phyloP scores from a whole-genome alignment of 768 basidiomycete genomes.

The Leucosporidium scottii region DNA sequence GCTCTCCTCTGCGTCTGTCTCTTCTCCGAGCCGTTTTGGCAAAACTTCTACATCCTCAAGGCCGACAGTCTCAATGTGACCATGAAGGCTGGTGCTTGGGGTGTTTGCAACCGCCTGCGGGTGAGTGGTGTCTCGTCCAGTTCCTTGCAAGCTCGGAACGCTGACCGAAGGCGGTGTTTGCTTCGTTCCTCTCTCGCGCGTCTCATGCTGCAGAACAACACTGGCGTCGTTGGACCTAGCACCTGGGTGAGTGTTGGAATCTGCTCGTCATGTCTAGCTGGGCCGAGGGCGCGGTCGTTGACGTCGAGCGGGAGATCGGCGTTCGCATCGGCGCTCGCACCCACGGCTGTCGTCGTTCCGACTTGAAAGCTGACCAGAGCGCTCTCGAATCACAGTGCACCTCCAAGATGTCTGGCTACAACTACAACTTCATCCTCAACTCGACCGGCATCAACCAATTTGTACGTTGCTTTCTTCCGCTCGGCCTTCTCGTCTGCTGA shows the following conservation, averaged over 20 bases:
- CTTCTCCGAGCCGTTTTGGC: conserved; percentile 34
- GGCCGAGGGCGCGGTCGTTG: background rate
- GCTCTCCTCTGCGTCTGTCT: conserved; percentile 14
- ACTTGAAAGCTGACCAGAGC: background rate
- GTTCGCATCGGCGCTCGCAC: too few species aligned
- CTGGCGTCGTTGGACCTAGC: conserved; percentile 12
- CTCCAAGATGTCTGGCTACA: background rate
- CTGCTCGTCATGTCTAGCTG: background rate
- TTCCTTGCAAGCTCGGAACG: background rate
- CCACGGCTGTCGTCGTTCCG: too few species aligned
- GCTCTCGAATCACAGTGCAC: conserved; percentile 17
- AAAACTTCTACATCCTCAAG: conserved; percentile 31
- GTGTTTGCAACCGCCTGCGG: conserved; percentile 19
- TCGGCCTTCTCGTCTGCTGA: background rate
- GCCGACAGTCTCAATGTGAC: conserved; percentile 24
- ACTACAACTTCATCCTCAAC: conserved; percentile 27
- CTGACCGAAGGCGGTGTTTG: background rate
- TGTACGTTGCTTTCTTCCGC: conserved; percentile 5
- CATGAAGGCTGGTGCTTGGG: conserved; percentile 33
- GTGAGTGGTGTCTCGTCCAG: background rate
- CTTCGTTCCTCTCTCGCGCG: background rate
- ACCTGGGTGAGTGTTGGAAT: conserved; percentile 11
- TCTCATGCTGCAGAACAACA: conserved; percentile 17
- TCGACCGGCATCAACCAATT: conserved; percentile 25
- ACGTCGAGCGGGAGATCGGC: background rate